Evolutionary conservation across 352 stramenopile species (phyloP).

Genomic region (Phytophthora chlamydospora): DNA sequence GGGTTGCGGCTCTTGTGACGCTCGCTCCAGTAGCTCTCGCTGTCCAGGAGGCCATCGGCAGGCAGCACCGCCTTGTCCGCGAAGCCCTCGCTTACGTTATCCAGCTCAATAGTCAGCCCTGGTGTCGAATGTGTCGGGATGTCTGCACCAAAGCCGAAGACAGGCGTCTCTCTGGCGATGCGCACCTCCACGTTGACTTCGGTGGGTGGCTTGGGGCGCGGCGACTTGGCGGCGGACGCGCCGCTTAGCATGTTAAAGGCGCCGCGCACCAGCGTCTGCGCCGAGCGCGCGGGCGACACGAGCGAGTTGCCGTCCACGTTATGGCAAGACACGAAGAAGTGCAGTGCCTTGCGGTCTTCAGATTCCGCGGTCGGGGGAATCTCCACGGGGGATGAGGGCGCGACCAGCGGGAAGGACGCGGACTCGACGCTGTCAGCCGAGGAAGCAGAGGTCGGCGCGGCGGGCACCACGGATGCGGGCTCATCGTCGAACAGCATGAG

Average conservation of each 20-base stretch:
- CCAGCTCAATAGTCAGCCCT: slow-evolving; percentile 21
- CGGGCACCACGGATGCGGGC: slow-evolving; percentile 16
- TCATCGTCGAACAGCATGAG: slow-evolving; percentile 59
- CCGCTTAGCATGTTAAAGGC: slow-evolving; percentile 74
- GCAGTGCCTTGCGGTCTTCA: slow-evolving; percentile 32
- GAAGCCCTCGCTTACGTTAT: slow-evolving; percentile 15
- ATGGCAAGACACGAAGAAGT: slow-evolving; percentile 80
- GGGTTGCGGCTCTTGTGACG: slow-evolving; percentile 65
- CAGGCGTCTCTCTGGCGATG: slow-evolving; percentile 53
- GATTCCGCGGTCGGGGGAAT: slow-evolving; percentile 2
- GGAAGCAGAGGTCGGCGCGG: slow-evolving; percentile 5
- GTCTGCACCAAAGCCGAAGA: slow-evolving; percentile 32
- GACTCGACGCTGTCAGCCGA: slow-evolving; percentile 12
- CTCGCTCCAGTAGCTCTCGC: slow-evolving; percentile 78
- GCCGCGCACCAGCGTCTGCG: slow-evolving; percentile 78
- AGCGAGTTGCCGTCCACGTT: slow-evolving; percentile 62
- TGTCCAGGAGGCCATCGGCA: slow-evolving; percentile 41
- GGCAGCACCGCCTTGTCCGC: slow-evolving; percentile 20
- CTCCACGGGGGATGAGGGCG: slow-evolving; percentile 12
- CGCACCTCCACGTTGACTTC: slow-evolving; percentile 79
- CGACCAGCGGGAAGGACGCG: neutral
- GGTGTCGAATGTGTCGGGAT: slow-evolving; percentile 2
- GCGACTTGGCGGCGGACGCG: slow-evolving; percentile 45
- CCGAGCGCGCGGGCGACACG: slow-evolving; percentile 54
- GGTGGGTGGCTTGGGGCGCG: slow-evolving; percentile 51